Evolutionary conservation across 2,329 filamentous ascomycete genomes (phyloP).

Genomic region (Sporothrix euskadiensis): DNA sequence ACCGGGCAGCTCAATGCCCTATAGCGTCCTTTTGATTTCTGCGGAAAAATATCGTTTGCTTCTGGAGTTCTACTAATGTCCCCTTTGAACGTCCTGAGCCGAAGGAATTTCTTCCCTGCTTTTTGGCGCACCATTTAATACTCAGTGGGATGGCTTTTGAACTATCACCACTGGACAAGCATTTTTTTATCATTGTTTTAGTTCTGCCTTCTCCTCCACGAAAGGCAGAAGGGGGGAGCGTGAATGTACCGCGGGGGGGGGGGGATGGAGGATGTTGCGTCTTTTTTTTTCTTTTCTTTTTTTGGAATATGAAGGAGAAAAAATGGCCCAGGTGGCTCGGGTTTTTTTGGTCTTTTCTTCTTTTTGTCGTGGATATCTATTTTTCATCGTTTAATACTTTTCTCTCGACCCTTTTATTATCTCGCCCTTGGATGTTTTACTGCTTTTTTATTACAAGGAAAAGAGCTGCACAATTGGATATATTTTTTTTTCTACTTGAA

Average conservation of each 20-base stretch:
- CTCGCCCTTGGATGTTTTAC: not conserved
- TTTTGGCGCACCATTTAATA: conserved; percentile 19
- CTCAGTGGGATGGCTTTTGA: conserved; percentile 8
- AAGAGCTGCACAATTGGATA: not conserved
- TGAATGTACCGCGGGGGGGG: not conserved
- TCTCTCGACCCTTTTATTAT: not conserved
- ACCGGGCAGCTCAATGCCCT: not conserved
- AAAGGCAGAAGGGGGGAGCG: not conserved
- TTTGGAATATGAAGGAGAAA: not conserved
- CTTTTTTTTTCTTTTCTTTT: not conserved
- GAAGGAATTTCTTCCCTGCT: not conserved
- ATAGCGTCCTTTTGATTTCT: conserved; percentile 4
- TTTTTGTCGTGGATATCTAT: not conserved
- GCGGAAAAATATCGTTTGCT: not conserved
- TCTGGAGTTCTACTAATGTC: conserved; percentile 17
- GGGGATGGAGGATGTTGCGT: not conserved
- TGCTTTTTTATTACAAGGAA: not conserved
- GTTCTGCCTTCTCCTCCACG: not conserved
- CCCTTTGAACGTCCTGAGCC: conserved; percentile 11
- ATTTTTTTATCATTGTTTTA: not conserved
- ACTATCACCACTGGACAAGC: not conserved
- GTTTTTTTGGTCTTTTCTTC: not conserved
- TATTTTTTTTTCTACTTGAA: not conserved
- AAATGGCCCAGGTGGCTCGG: conserved; percentile 19
- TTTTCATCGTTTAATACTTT: not conserved